Conservation (phyloP, 768 basidiomycete genomes). For the Sarcodon sp. region DNA sequence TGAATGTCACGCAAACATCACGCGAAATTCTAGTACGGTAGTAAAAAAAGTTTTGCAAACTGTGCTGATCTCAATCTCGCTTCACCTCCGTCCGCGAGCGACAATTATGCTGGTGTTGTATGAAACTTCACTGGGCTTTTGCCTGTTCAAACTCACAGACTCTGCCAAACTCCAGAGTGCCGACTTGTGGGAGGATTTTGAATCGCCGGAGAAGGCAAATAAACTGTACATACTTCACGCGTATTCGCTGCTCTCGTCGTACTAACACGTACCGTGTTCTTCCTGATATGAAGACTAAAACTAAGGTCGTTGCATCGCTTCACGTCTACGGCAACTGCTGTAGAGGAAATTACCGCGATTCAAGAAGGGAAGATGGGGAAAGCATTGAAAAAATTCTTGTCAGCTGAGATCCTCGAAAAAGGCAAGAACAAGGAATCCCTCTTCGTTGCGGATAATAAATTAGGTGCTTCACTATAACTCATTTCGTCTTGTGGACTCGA, state of each 20-base stretch:
- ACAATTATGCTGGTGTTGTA: slow-evolving; percentile 83
- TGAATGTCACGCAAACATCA: too few species aligned
- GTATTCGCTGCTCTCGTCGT: not conserved
- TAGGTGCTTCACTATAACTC: slow-evolving; percentile 44
- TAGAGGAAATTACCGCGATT: slow-evolving; percentile 90
- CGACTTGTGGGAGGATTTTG: slow-evolving; percentile 86
- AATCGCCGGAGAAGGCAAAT: slow-evolving; percentile 84
- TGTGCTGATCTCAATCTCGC: not conserved
- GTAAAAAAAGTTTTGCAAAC: not conserved
- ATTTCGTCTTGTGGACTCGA: not conserved
- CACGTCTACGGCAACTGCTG: slow-evolving; percentile 89
- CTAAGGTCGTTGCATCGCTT: slow-evolving; percentile 94
- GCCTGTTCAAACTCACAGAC: slow-evolving; percentile 92
- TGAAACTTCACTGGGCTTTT: slow-evolving; percentile 94
- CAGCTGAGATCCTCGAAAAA: slow-evolving; percentile 76
- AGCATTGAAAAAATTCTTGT: slow-evolving; percentile 86
- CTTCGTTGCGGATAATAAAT: slow-evolving; percentile 80
- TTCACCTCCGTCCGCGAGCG: slow-evolving; percentile 1
- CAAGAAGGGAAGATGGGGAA: slow-evolving; percentile 91
- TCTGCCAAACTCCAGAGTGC: slow-evolving; percentile 77
- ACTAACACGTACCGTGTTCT: not conserved
- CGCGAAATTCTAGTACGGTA: not conserved
- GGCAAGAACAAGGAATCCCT: slow-evolving; percentile 80
- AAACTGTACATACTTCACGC: slow-evolving; percentile 58
- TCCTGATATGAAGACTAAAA: slow-evolving; percentile 50